phyloP scores from a whole-genome alignment of 2,329 filamentous ascomycete genomes.

The Ceratocystis diversiconidia region DNA sequence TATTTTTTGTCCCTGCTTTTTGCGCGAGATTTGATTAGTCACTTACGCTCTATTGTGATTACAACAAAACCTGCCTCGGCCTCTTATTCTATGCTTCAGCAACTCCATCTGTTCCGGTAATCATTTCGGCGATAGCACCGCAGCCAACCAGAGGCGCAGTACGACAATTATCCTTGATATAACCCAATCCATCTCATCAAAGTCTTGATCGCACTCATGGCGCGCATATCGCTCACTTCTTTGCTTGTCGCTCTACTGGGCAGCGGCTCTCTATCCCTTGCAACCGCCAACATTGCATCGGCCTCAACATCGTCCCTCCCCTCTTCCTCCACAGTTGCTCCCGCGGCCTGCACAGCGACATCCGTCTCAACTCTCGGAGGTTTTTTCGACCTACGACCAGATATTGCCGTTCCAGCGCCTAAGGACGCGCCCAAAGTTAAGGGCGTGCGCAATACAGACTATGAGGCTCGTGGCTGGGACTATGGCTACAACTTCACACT shows the following conservation, averaged over 20 bases:
- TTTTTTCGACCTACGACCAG: slow-evolving; percentile 45
- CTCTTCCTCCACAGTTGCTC: slow-evolving; percentile 22
- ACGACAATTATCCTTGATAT: not conserved
- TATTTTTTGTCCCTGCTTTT: not conserved
- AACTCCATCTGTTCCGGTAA: not conserved
- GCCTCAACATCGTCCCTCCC: slow-evolving; percentile 29
- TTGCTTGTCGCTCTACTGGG: slow-evolving; percentile 20
- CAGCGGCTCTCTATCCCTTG: slow-evolving; percentile 23
- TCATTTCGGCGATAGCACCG: not conserved
- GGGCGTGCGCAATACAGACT: slow-evolving; percentile 33
- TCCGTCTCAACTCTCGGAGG: slow-evolving; percentile 40
- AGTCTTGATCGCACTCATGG: slow-evolving; percentile 1
- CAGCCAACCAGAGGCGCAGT: not conserved
- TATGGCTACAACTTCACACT: slow-evolving; percentile 70
- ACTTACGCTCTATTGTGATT: not conserved
- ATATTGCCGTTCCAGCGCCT: slow-evolving; percentile 32
- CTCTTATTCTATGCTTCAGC: not conserved
- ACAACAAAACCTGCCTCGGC: not conserved
- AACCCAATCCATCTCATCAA: not conserved
- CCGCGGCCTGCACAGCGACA: slow-evolving; percentile 41
- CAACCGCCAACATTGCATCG: slow-evolving; percentile 24
- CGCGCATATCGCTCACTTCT: slow-evolving; percentile 5
- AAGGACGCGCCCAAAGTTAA: slow-evolving; percentile 33
- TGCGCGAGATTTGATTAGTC: not conserved
- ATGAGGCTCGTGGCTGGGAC: slow-evolving; percentile 57